These are phyloP conservation scores for Taphrina wiesneri DNA, from an alignment of 1,139 yeast species.

Conservation along the genomic window DNA sequence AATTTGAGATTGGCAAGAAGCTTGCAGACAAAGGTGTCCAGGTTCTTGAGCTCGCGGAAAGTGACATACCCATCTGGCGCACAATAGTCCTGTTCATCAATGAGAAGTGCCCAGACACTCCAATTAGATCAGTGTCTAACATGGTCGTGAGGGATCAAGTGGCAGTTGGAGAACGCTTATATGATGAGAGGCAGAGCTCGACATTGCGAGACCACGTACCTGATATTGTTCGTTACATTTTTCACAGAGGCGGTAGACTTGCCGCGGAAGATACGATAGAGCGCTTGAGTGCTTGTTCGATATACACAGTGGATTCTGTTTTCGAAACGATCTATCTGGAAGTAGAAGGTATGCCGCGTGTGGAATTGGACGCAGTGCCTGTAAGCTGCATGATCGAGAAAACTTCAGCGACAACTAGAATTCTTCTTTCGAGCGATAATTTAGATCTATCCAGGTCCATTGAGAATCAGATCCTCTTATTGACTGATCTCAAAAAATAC, in stretches of 20 bases:
- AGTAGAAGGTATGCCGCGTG: neutral
- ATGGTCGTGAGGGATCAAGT: neutral
- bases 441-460: neutral
- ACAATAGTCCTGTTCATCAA: neutral
- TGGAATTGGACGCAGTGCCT: neutral
- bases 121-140: neutral
- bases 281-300: neutral
- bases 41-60: neutral
- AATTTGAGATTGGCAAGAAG: neutral
- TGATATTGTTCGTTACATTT: neutral
- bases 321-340: neutral
- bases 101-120: neutral
- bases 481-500: neutral
- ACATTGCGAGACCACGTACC: neutral
- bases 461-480: neutral
- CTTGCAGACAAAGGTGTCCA: neutral
- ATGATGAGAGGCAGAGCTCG: neutral
- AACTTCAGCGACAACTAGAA: neutral
- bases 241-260: neutral
- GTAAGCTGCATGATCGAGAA: conserved; percentile 1
- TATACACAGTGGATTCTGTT: neutral
- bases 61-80: neutral
- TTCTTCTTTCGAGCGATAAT: neutral
- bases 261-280: neutral
- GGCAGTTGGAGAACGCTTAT: neutral